A percentile compares a stretch with the other conserved stretches of the same genome.
Evolutionary conservation across 768 basidiomycete genomes (phyloP).

Genomic region (Leccinum broughii): DNA sequence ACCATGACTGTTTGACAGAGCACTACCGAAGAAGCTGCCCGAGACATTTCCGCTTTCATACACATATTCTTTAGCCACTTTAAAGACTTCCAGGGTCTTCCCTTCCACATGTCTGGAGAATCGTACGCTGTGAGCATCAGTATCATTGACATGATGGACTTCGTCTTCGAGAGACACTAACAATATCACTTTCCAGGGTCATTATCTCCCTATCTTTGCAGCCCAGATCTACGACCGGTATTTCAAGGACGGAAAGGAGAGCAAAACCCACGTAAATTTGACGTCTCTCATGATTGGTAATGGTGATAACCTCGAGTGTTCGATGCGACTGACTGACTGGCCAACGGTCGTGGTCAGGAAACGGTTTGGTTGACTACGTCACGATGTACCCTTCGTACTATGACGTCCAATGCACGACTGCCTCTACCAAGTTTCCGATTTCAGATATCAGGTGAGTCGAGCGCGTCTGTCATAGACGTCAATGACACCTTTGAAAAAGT

Average conservation of each 20-base stretch:
- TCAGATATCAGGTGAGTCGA: conserved; percentile 21
- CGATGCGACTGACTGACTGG: background rate
- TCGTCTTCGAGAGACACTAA: conserved; percentile 30
- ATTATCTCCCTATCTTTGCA: conserved; percentile 49
- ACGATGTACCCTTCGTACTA: conserved; percentile 43
- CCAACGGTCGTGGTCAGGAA: conserved; percentile 31
- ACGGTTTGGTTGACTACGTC: conserved; percentile 43
- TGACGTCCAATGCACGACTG: conserved; percentile 56
- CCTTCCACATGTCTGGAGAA: conserved; percentile 61
- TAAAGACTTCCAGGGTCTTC: conserved; percentile 62
- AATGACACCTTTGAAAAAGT: conserved; percentile 7
- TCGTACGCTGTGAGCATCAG: conserved; percentile 46
- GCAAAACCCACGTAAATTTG: no score
- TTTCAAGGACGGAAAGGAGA: no score
- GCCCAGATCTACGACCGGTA: no score
- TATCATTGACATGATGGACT: background rate
- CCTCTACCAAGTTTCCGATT: conserved; percentile 49
- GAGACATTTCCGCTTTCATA: conserved; percentile 70
- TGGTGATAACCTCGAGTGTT: background rate
- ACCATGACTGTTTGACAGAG: no score
- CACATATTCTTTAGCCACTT: conserved; percentile 77
- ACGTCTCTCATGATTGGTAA: conserved; percentile 42
- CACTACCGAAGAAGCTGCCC: conserved; percentile 60
- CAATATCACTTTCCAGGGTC: no score
- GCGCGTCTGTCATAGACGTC: background rate